A percentile compares a stretch with the other conserved stretches of the same genome.
These are phyloP conservation scores for Astrephomene gubernaculifera DNA, from an alignment of 139 green algal species.

Conservation along the genomic window DNA sequence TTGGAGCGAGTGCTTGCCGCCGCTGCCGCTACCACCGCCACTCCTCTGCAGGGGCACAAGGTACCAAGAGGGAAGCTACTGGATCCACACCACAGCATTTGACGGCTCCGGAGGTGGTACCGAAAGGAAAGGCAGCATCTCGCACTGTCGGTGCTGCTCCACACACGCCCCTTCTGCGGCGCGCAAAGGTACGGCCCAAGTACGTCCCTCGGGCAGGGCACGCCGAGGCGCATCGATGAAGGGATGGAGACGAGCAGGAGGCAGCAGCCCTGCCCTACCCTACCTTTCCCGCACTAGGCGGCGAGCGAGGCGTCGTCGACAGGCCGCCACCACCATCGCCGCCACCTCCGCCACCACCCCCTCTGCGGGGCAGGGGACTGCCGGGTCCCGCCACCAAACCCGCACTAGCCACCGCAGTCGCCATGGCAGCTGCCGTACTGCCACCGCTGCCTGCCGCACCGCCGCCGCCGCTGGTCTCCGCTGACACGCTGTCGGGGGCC, in stretches of 20 bases:
- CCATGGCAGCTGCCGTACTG: not conserved
- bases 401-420: not conserved
- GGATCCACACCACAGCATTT: no score
- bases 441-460: not conserved
- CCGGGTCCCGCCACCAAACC: not conserved
- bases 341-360: constrained; percentile 2
- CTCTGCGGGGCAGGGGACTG: not conserved
- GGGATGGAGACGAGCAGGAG: no score
- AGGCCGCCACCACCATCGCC: not conserved
- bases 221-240: no score
- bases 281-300: not conserved
- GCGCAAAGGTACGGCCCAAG: no score
- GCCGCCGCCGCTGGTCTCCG: constrained; percentile 6
- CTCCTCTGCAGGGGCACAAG: not conserved
- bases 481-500: not conserved
- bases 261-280: no score
- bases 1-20: constrained; percentile 39
- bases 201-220: no score
- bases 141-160: no score
- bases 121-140: no score
- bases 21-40: not conserved
- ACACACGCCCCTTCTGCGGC: no score
- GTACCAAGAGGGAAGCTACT: not conserved
- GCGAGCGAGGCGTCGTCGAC: not conserved
- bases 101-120: no score